Evolutionary conservation across 352 stramenopile genomes (phyloP).

Genomic region (Phytophthora hybrid): DNA sequence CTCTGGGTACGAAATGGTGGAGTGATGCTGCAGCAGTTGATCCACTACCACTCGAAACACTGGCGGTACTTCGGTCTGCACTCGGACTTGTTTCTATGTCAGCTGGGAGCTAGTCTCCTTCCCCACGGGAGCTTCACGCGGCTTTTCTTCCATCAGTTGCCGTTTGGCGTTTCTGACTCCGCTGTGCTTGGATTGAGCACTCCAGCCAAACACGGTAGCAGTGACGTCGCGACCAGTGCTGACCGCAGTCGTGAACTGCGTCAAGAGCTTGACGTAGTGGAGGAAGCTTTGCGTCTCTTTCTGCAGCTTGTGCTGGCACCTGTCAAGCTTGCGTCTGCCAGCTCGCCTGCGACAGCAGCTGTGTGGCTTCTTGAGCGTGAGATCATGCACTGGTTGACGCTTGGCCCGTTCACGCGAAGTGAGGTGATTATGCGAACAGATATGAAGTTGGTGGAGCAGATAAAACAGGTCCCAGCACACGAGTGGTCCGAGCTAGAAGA

Average conservation of each 20-base stretch:
- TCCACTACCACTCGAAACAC: conserved; percentile 85
- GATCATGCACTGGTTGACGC: conserved; percentile 80
- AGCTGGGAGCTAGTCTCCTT: conserved; percentile 62
- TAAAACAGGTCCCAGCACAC: conserved; percentile 65
- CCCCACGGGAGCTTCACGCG: conserved; percentile 61
- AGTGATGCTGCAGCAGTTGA: conserved; percentile 83
- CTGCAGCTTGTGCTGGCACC: conserved; percentile 69
- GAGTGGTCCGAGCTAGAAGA: conserved; percentile 73
- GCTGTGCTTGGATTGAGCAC: conserved; percentile 32
- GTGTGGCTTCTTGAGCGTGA: conserved; percentile 72
- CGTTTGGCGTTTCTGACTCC: conserved; percentile 41
- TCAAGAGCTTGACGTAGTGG: conserved; percentile 62
- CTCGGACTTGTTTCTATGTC: conserved; percentile 74
- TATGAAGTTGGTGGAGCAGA: conserved; percentile 78
- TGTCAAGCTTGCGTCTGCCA: conserved; percentile 52
- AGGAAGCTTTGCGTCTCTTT: conserved; percentile 71
- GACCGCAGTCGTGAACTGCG: conserved; percentile 38
- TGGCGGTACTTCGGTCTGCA: conserved; percentile 84
- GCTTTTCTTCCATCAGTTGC: conserved; percentile 67
- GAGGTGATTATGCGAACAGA: conserved; percentile 72
- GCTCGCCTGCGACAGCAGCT: conserved; percentile 37
- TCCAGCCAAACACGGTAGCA: background rate
- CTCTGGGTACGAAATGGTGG: conserved; percentile 84
- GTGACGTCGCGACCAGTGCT: conserved; percentile 15
- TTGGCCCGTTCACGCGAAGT: conserved; percentile 74